Evolutionary conservation across 805 yeast genomes (phyloP), one percentile per base, ranked within the genome.

Genomic region (Wickerhamomyces bisporus): DNA sequence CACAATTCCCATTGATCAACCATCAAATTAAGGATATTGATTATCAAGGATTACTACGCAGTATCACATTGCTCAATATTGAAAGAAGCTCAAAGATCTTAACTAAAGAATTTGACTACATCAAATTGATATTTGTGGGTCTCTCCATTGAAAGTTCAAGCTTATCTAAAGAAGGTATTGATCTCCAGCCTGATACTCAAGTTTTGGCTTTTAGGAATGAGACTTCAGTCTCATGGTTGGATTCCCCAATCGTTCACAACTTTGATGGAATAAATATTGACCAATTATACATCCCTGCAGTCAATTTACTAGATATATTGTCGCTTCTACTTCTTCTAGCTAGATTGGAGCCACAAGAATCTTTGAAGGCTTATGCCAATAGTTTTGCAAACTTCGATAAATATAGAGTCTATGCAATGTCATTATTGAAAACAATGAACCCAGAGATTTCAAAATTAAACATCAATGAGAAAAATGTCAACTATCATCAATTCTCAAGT

Each of bases 351-450:
- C 64, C 54, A 36, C 52, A 41, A 33, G 56, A 64, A 60, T 66
- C 66, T 39, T 43, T 57, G 26, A 43, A 40, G 24, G 48, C 45
- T 13, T 49, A 57, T 29, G 42, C 45, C 2, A 43, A 48, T 2
- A 52, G 49, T 32, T 55, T 62, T 29, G 37, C 44, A 0, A 50
- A 61, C 5, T 73, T 80, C 75, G 40, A 53, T 1, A 49, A 53
- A 3, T 80, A 70, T 56, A 69, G 70, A 43, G 35, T 43, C 0
- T 50, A 61, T 24, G 79, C 86, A 0, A 32, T 66, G 25, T 52
- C 63, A 17, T 49, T 83, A 16, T 40, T 80, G 14, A 57, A 75
- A 38, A 65, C 77, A n/a, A 67, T 83, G 55, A 66, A 73, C 39
- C 42, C 66, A 2, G 47, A 54, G 3, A 60, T 75, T 25, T 53